Evolutionary conservation across 176 grass and related monocot genomes (phyloP).

Genomic region (Bolboschoenus planiculmis): DNA sequence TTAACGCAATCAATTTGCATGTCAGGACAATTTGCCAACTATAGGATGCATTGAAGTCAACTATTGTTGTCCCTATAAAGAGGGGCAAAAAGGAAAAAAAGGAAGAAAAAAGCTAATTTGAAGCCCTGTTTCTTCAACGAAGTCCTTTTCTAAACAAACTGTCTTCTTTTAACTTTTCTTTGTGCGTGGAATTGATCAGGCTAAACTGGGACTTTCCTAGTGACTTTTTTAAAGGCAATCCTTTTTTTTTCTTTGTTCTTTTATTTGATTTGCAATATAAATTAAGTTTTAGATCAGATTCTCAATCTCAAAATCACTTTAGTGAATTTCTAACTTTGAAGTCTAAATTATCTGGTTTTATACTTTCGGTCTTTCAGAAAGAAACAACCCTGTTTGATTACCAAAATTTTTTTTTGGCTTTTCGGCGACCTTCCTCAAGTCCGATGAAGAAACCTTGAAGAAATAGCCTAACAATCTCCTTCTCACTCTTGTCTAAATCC

Average conservation of each 20-base stretch:
- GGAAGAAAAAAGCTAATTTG: background rate
- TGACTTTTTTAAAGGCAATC: background rate
- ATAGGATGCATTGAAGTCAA: background rate
- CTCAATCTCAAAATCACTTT: no score
- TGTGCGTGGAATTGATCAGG: background rate
- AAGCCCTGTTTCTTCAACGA: conserved; percentile 7
- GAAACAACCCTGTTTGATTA: no score
- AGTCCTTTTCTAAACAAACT: background rate
- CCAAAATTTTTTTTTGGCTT: no score
- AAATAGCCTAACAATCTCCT: no score
- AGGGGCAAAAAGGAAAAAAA: background rate
- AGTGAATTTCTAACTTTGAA: no score
- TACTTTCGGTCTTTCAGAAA: no score
- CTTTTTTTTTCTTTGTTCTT: background rate
- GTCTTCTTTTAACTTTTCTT: conserved; percentile 3
- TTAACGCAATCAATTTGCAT: background rate
- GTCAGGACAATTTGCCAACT: background rate
- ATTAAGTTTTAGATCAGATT: no score
- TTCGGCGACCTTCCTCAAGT: no score
- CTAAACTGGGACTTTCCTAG: background rate
- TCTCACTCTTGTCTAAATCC: no score
- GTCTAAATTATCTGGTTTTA: no score
- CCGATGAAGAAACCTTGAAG: no score
- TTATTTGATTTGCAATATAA: no score
- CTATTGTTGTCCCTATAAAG: background rate